Percentiles rank a stretch among this genome's conserved stretches.
phyloP scores from a whole-genome alignment of 2,329 filamentous ascomycete genomes.

The Dactylellina haptotyla region DNA sequence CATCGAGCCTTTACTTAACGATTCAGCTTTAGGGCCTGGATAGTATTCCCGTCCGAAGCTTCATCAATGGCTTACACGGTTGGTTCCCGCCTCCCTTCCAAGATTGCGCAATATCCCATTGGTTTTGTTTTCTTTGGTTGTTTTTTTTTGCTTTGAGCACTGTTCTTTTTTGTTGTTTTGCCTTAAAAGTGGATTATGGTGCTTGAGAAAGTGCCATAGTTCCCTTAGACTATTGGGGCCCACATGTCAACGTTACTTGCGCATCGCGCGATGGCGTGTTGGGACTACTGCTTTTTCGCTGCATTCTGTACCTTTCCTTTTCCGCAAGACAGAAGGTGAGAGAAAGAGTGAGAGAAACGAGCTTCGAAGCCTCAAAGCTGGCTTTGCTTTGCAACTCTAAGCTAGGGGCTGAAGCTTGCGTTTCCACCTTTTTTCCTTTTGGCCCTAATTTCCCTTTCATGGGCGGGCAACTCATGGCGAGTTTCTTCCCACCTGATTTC shows the following conservation, averaged over 20 bases:
- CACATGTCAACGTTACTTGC: conserved; percentile 48
- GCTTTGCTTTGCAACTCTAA: conserved; percentile 2
- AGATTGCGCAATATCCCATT: conserved; percentile 42
- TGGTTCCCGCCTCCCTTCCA: conserved; percentile 42
- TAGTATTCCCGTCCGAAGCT: conserved; percentile 50
- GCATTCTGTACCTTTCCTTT: conserved; percentile 8
- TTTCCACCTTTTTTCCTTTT: conserved; percentile 49
- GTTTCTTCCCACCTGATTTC: conserved; percentile 49
- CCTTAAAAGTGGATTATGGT: conserved; percentile 48
- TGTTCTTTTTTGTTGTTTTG: conserved; percentile 21
- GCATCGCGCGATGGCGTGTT: conserved; percentile 36
- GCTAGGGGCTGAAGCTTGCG: conserved; percentile 51
- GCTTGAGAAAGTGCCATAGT: conserved; percentile 32
- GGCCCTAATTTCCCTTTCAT: conserved; percentile 47
- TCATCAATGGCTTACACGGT: conserved; percentile 54
- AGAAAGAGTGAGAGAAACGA: conserved; percentile 15
- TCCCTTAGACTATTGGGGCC: conserved; percentile 22
- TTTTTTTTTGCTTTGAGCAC: conserved; percentile 3
- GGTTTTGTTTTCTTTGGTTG: conserved; percentile 22
- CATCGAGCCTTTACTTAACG: conserved; percentile 45
- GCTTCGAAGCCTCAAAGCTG: conserved; percentile 23
- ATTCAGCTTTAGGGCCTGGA: conserved; percentile 50
- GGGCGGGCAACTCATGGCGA: conserved; percentile 49
- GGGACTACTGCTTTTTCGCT: conserved; percentile 6
- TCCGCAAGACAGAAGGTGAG: conserved; percentile 5